Evolutionary conservation across 352 stramenopile species (phyloP).

Genomic region (Globisporangium recalcitrans): DNA sequence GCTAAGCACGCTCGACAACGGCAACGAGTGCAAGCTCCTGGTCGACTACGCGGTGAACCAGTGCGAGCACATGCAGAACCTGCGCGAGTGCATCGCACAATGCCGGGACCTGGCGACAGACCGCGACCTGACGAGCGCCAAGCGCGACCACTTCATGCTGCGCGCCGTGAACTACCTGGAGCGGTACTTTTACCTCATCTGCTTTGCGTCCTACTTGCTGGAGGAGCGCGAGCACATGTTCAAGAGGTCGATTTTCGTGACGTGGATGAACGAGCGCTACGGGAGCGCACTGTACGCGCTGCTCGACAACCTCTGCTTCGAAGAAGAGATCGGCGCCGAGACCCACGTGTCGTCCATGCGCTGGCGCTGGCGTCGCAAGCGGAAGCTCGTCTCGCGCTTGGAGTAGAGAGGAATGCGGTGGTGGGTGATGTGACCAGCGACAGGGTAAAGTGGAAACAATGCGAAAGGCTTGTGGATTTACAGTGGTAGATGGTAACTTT

Average conservation of each 20-base stretch:
- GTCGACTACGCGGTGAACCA: constrained; percentile 74
- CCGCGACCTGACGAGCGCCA: constrained; percentile 50
- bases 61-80: constrained; percentile 82
- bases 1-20: constrained; percentile 65
- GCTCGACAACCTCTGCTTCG: constrained; percentile 84
- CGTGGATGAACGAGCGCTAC: constrained; percentile 83
- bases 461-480: background rate
- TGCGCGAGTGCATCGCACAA: constrained; percentile 79
- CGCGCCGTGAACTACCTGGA: constrained; percentile 87
- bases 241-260: constrained; percentile 55
- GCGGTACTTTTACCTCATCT: constrained; percentile 88
- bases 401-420: constrained; percentile 29
- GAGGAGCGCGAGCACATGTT: constrained; percentile 60
- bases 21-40: constrained; percentile 48
- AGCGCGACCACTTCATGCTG: constrained; percentile 81
- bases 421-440: background rate
- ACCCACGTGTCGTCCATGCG: constrained; percentile 81
- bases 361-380: constrained; percentile 84
- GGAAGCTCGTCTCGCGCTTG: constrained; percentile 77
- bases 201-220: constrained; percentile 83
- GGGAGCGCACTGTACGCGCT: constrained; percentile 79
- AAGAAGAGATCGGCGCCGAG: constrained; percentile 72
- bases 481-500: background rate
- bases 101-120: constrained; percentile 75
- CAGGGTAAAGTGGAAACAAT: background rate